Conservation (phyloP, 257 asterid species). For the Solanum chilense region DNA sequence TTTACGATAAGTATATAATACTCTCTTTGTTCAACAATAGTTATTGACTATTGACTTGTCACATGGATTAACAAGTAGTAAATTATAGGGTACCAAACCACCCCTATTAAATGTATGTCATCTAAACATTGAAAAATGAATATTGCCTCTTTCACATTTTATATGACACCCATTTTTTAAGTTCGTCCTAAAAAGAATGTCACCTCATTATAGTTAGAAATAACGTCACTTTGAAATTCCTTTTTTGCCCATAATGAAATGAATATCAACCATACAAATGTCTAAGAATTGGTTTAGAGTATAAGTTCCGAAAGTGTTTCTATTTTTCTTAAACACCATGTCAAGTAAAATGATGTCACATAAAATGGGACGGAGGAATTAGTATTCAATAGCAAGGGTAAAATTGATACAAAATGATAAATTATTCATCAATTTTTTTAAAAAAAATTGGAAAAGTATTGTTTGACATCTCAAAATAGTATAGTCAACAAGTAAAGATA, state of each 20-base stretch:
- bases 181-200: background rate
- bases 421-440: too few species aligned
- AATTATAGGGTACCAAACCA: background rate
- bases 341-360: background rate
- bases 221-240: too few species aligned
- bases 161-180: background rate
- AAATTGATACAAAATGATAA: background rate
- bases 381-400: background rate
- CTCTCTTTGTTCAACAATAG: background rate
- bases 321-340: background rate
- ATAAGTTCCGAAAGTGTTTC: background rate
- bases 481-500: too few species aligned
- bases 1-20: background rate
- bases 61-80: background rate
- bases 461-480: background rate
- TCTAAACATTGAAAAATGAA: background rate
- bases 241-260: background rate
- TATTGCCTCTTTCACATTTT: background rate
- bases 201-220: background rate
- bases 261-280: background rate
- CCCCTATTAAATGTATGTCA: background rate
- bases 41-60: background rate
- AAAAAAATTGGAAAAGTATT: too few species aligned
- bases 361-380: background rate
- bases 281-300: background rate